Conservation (phyloP, 2,329 filamentous ascomycete species). For the Claviceps paspali region DNA sequence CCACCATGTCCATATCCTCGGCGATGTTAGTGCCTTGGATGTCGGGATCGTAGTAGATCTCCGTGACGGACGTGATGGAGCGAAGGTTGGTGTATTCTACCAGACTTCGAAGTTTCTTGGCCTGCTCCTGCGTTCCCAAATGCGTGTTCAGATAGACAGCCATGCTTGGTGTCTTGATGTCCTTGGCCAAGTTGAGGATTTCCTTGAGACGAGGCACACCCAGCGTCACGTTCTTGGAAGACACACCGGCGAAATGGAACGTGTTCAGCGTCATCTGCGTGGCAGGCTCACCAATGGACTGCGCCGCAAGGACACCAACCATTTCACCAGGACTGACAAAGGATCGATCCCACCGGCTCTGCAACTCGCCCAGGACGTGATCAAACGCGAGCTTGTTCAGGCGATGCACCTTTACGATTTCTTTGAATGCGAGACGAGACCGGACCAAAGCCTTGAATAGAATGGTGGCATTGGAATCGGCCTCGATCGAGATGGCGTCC, state of each 20-base stretch:
- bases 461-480: constrained; percentile 74
- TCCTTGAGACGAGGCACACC: constrained; percentile 99
- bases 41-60: constrained; percentile 95
- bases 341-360: constrained; percentile 73
- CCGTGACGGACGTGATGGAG: constrained; percentile 78
- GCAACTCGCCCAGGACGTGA: constrained; percentile 79
- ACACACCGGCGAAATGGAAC: constrained; percentile 99
- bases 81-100: constrained; percentile 92
- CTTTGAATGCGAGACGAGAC: constrained; percentile 83
- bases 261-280: constrained; percentile 99
- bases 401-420: constrained; percentile 70
- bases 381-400: constrained; percentile 86
- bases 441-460: constrained; percentile 87
- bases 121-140: constrained; percentile 57
- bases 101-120: constrained; percentile 71
- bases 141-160: constrained; percentile 63
- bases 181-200: constrained; percentile 92
- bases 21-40: constrained; percentile 73
- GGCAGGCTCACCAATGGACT: constrained; percentile 96
- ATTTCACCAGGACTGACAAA: constrained; percentile 91
- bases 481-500: constrained; percentile 70
- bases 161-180: constrained; percentile 98
- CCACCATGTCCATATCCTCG: constrained; percentile 83
- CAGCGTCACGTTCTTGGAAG: constrained; percentile 97
- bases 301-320: constrained; percentile 93